Base-by-base conservation (phyloP, 495 filamentous ascomycete genomes). In the Xylaria bambusicola region DNA sequence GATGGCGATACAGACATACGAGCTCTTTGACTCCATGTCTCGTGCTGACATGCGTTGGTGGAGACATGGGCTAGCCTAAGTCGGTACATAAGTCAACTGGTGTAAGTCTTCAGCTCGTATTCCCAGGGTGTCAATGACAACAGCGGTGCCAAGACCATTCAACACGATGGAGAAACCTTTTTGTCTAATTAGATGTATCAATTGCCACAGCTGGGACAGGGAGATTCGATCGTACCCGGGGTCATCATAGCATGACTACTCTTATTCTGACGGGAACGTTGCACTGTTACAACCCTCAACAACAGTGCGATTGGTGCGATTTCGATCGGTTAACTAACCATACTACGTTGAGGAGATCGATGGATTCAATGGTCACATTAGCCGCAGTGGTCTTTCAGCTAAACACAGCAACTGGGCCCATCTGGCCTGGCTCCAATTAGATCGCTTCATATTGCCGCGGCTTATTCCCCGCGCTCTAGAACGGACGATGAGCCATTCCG, bases 1-100 rank as follows among this genome's bases (percentile, higher is more conserved):
- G 17, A 44, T 54, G 52, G 52, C 26, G 38, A 54, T 54, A 54
- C 52, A 42, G 52, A 51, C 56, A 58, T 58, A 58, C 56, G 56
- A 58, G 56, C 35, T 41, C 26, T 44, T 44, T 44, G 20, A 46
- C 26, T 33, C 41, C 46, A 41, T 15, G 23, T 17, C 35, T 13
- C 20, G 21, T 10, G 45, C 56, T 44, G 46, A 51, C 56, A 15
- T 51, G 46, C 36, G 35, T 50, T 42, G 15, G 46, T 51, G 56
- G 56, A 33, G 46, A 54, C 52, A 12, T n/a, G 9, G 17, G 24
- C 38, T 21, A 54, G 40, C 7, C 23, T 47, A 3, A 2, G 7
- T 20, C 2, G n/a, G n/a, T n/a, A n/a, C n/a, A n/a, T n/a, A n/a
- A n/a, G n/a, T n/a, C n/a, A n/a, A n/a, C n/a, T n/a, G n/a, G n/a